phyloP scores from a whole-genome alignment of 2,329 filamentous ascomycete species.

The Microdochium bolleyi region DNA sequence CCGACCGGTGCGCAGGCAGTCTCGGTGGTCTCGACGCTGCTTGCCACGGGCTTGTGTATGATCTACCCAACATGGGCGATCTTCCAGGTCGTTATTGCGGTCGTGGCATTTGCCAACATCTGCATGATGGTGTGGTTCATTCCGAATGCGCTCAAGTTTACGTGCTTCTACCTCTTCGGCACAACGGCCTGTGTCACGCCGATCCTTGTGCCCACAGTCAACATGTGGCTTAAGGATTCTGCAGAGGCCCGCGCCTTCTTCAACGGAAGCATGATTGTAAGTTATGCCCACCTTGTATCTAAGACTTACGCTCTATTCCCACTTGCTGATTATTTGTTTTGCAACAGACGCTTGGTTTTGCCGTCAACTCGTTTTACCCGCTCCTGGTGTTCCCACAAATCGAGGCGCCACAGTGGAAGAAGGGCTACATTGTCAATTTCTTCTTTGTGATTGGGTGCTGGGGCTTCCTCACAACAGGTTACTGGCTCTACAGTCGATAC shows the following conservation, averaged over 20 bases:
- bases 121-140: slow-evolving; percentile 10
- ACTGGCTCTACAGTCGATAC: slow-evolving; percentile 3
- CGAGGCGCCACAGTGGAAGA: slow-evolving; percentile 12
- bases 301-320: background rate
- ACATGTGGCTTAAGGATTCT: slow-evolving; percentile 13
- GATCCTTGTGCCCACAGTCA: slow-evolving; percentile 13
- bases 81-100: slow-evolving; percentile 12
- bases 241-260: slow-evolving; percentile 13
- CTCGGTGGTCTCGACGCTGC: slow-evolving; percentile 13
- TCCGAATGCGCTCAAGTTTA: slow-evolving; percentile 7
- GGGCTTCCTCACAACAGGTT: slow-evolving; percentile 4
- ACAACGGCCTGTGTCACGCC: slow-evolving; percentile 13
- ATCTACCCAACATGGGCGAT: slow-evolving; percentile 23
- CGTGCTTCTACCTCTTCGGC: slow-evolving; percentile 13
- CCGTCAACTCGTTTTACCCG: slow-evolving; percentile 10
- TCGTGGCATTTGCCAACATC: slow-evolving; percentile 11
- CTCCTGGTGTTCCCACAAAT: slow-evolving; percentile 10
- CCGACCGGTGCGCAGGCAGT: slow-evolving; percentile 16
- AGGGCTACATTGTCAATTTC: slow-evolving; percentile 12
- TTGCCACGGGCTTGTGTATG: slow-evolving; percentile 21
- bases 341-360: slow-evolving; percentile 10
- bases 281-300: background rate
- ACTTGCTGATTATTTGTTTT: background rate
- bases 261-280: slow-evolving; percentile 11
- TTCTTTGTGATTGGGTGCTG: slow-evolving; percentile 4